Base-by-base conservation (phyloP, 2,329 filamentous ascomycete genomes). In the Teratosphaeria epicoccoides region DNA sequence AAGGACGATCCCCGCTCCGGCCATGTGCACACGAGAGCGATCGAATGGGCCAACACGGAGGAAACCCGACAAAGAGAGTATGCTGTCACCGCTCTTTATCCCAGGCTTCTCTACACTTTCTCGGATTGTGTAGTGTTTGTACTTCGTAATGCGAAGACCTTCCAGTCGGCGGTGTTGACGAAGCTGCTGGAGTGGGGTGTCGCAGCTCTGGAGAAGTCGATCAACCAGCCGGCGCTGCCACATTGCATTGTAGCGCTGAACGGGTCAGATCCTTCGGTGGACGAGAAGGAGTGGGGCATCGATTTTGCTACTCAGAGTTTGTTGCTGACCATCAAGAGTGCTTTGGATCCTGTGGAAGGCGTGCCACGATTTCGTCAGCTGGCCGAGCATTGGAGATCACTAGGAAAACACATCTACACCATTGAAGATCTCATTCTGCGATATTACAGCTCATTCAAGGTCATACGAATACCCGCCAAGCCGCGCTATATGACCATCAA, bases 181-280 rank as follows among this genome's bases (percentile, higher is more conserved):
- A 67, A 66, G 53, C 63, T 80, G 4, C 59, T 79, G 11, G 66
- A 71, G 37, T 80, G 76, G 77, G 76, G 75, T 12, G 68, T 70
- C 2, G 71, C 74, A 11, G 73, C 73, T 1, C 64, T 79, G 6
- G 76, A 79, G 55, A 76, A 71, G 53, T 77, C 76, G 0, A 69
- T 74, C 43, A 80, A 80, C 52, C 77, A 80, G 55, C 77, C 77
- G 0, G 70, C 74, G 2, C 68, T 80, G 2, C 77, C 78, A 2
- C 75, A 79, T 57, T 76, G 73, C 5, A 71, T 81, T 49, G 74
- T 81, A 43, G 75, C 74, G 0, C 64, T 80, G 29, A 67, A 66
- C 33, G 65, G 62, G 5, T 63, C 61, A 3, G 64, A 66, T 52
- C 64, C 63, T 9, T 56, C 53, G 3, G 63, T 67, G 1, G 61